A percentile compares a stretch with the other conserved stretches of the same genome.
Conservation (phyloP, 257 asterid species). For the Gentiana straminea region DNA sequence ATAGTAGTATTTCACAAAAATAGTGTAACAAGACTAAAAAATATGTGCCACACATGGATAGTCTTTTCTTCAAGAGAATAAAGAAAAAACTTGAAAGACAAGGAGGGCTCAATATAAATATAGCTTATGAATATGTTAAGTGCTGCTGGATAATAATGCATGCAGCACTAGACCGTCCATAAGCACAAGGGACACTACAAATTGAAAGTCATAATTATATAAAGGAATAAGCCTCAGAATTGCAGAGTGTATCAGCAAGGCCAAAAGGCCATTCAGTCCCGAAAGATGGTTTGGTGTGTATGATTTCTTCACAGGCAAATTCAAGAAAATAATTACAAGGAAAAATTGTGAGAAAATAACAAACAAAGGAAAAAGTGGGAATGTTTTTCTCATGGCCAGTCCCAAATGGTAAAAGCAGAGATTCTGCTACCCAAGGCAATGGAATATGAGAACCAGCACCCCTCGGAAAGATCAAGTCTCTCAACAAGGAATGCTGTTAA, state of each 20-base stretch:
- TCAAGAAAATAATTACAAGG: neutral
- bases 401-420: conserved; percentile 51
- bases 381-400: conserved; percentile 65
- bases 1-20: too few species aligned
- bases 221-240: conserved; percentile 50
- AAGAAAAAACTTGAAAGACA: conserved; percentile 16
- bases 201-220: neutral
- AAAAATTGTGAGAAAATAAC: neutral
- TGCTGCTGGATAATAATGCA: neutral
- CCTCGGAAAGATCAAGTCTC: conserved; percentile 17
- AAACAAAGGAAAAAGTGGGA: neutral
- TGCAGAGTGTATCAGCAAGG: conserved; percentile 56
- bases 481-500: conserved; percentile 7
- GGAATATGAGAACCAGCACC: conserved; percentile 52
- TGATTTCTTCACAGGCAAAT: conserved; percentile 43
- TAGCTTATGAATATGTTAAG: conserved; percentile 23
- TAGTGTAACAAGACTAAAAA: neutral
- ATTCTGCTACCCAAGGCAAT: conserved; percentile 56
- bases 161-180: conserved; percentile 22
- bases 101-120: neutral
- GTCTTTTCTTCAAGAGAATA: neutral
- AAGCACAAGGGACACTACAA: conserved; percentile 9
- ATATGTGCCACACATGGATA: conserved; percentile 18
- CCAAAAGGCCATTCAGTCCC: conserved; percentile 53
- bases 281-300: conserved; percentile 53